These are phyloP conservation scores for Zizania palustris DNA, from an alignment of 202 grass and related monocot genomes.

Conservation along the genomic window DNA sequence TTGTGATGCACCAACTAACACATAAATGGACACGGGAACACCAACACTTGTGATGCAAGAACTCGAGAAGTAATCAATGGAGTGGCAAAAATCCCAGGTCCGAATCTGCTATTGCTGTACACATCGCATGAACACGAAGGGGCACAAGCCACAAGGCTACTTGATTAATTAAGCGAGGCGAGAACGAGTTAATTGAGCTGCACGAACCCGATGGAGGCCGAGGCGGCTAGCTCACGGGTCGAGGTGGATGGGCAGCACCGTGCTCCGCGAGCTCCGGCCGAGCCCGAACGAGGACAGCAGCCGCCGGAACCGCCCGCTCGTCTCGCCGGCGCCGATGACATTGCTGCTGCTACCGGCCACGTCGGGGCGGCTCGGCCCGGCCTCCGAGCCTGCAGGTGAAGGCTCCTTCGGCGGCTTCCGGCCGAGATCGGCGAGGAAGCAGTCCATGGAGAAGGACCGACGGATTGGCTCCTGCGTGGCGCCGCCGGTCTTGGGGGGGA, in stretches of 20 bases:
- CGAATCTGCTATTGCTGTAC: constrained; percentile 58
- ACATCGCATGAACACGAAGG: constrained; percentile 47
- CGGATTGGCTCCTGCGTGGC: constrained; percentile 45
- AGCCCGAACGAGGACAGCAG: constrained; percentile 78
- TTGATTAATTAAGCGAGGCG: constrained; percentile 22
- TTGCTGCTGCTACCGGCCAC: not conserved
- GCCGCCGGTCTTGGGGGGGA: constrained; percentile 43
- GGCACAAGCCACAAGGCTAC: constrained; percentile 10
- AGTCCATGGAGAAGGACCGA: constrained; percentile 89
- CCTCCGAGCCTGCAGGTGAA: not conserved
- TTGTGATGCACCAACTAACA: constrained; percentile 20
- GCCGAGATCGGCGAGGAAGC: constrained; percentile 40
- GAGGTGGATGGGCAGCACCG: constrained; percentile 73
- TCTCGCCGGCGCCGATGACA: constrained; percentile 29
- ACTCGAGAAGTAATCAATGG: constrained; percentile 15
- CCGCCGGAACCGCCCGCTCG: constrained; percentile 66
- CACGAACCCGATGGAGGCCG: constrained; percentile 31
- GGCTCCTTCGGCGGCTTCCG: constrained; percentile 40
- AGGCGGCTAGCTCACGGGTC: constrained; percentile 49
- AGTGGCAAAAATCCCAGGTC: not conserved
- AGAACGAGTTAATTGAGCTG: not conserved
- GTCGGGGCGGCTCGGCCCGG: constrained; percentile 24
- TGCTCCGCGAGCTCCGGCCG: constrained; percentile 75
- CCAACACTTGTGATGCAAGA: constrained; percentile 5
- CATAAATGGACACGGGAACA: not conserved